These are phyloP conservation scores for Cryptosporidium muris DNA, from an alignment of 169 alveolate genomes.

Conservation along the genomic window DNA sequence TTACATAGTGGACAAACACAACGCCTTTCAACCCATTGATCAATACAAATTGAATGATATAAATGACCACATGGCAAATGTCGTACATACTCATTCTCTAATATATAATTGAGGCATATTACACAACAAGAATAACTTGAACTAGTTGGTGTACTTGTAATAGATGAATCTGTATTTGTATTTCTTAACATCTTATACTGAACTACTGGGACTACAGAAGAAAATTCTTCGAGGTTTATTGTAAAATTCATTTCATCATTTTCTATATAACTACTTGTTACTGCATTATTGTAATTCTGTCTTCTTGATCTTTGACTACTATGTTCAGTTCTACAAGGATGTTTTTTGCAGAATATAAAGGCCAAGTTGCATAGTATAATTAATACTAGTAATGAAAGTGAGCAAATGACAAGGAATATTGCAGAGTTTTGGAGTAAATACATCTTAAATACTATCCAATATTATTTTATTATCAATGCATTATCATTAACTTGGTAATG, in stretches of 20 bases:
- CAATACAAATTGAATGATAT: slow-evolving; percentile 52
- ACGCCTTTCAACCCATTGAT: slow-evolving; percentile 48
- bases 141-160: slow-evolving; percentile 20
- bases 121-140: slow-evolving; percentile 30
- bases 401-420: slow-evolving; percentile 31
- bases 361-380: slow-evolving; percentile 44
- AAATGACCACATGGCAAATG: slow-evolving; percentile 48
- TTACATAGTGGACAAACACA: slow-evolving; percentile 66
- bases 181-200: slow-evolving; percentile 15
- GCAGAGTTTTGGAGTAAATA: neutral
- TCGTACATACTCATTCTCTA: slow-evolving; percentile 31
- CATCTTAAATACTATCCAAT: neutral
- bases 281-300: neutral
- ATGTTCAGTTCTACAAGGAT: slow-evolving; percentile 28
- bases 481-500: neutral
- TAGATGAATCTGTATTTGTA: neutral
- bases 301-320: neutral
- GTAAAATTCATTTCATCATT: slow-evolving; percentile 1
- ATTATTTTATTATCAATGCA: neutral
- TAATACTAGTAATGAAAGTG: slow-evolving; percentile 21
- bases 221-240: slow-evolving; percentile 16
- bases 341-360: slow-evolving; percentile 39
- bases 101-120: slow-evolving; percentile 43
- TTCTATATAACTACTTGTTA: neutral
- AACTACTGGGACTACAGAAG: slow-evolving; percentile 27